A percentile compares a stretch with the other conserved stretches of the same genome.
These are phyloP conservation scores for Globisporangium acanthophoron DNA, from an alignment of 352 stramenopile species.

Conservation along the genomic window DNA sequence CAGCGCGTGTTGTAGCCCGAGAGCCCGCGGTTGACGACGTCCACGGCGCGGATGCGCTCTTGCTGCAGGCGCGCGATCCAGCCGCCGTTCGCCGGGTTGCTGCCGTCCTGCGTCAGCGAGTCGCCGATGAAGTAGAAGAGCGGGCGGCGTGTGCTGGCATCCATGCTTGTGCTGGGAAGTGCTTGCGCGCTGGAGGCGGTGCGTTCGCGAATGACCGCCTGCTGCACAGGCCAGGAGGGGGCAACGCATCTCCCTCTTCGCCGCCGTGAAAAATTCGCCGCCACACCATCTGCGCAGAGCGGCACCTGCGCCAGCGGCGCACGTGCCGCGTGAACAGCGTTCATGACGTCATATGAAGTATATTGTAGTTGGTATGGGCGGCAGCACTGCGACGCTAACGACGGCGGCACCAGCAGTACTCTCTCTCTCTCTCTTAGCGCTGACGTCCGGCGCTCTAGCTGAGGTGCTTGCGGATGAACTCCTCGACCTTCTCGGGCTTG, in stretches of 20 bases:
- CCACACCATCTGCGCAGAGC: background rate
- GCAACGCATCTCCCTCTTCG: background rate
- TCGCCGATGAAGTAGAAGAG: conserved; percentile 47
- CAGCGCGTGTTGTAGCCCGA: conserved; percentile 53
- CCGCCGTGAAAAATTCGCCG: background rate
- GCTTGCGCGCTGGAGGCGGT: conserved; percentile 1
- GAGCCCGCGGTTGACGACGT: conserved; percentile 54
- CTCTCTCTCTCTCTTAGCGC: background rate
- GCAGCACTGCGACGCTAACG: background rate
- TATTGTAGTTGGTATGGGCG: background rate
- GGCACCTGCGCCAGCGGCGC: background rate
- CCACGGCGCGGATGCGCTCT: conserved; percentile 42
- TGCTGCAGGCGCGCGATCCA: conserved; percentile 45
- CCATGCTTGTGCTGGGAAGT: background rate
- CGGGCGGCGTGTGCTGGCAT: conserved; percentile 11
- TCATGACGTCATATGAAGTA: background rate
- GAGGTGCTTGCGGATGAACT: conserved; percentile 56
- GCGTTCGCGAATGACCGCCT: conserved; percentile 1
- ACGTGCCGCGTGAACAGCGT: too few species aligned
- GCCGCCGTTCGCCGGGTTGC: conserved; percentile 27
- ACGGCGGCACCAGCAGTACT: too few species aligned
- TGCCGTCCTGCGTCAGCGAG: conserved; percentile 56
- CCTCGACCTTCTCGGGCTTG: conserved; percentile 73
- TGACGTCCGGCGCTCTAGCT: conserved; percentile 5
- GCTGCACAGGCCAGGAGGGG: background rate